Base-by-base conservation (phyloP, 176 grass and related monocot species). In the Puya raimondii region DNA sequence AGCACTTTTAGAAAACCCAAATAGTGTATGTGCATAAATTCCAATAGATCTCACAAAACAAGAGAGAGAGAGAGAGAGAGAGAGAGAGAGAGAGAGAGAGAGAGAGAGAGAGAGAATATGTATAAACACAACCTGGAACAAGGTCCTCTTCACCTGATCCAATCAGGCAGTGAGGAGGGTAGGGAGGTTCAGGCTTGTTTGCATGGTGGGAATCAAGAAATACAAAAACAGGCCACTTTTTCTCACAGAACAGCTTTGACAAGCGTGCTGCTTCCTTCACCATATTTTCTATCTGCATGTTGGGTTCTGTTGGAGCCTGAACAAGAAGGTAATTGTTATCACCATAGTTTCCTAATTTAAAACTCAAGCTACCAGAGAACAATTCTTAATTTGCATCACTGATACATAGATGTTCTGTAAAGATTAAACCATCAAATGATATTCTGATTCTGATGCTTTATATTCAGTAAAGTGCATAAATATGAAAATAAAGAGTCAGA, bases 161-260 rank as follows among this genome's bases (percentile, higher is more conserved):
- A n/a, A 77, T 58, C 48, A 77, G 59, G 18, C 75, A 77, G 50
- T 69, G 75, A 69, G 75, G 75, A 27, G 66, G 75, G 66, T 77
- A 77, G 9, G 75, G 75, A 69, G 27, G 65, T 21, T 77, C 75
- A 13, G 75, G 75, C 17, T 77, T 77, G 50, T 69, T 65, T 0
- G 75, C 66, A 61, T 63, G 16, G 22, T 77, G 75, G 3, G 66
- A 27, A 53, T 77, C 75, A 12, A 77, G 75, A 48, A 77, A 69
- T 23, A 52, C 65, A 49, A 69, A 77, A 22, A 69, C 66, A 16
- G 65, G 75, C 75, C 75, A 77, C 9, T 50, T 77, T 61, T 53
- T 68, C 8, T 61, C 52, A 42, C 51, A 47, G 51, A 77, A 77
- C 9, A 12, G 23, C 75, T 77, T 77, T n/a, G 75, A 51, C 1